Base-by-base conservation (phyloP, 768 basidiomycete genomes). In the Trametes maxima region DNA sequence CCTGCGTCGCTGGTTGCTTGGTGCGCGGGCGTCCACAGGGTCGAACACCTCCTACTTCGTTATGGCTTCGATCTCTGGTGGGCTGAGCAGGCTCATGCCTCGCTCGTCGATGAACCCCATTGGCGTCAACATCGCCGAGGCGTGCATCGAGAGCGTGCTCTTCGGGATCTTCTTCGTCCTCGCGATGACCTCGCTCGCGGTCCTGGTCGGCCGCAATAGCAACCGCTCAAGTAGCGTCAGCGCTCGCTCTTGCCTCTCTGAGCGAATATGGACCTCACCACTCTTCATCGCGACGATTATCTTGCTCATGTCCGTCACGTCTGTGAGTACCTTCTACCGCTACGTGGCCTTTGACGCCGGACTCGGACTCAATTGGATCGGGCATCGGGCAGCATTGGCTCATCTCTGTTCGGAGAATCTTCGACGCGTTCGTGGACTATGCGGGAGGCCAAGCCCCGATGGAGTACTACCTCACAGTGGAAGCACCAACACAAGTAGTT, bases 121-220 rank as follows among this genome's bases (percentile, higher is more conserved):
- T 17, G 56, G 56, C 47, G 46, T 57, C 46, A 57, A 57, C 56
- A 46, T 57, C 4, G 56, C 56, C 37, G 21, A 49, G 37, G 56
- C 47, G 19, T 57, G 56, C 47, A 48, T 49, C n/a, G 56, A 57
- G 56, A 57, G 56, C 47, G 13, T 42, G 37, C 47, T 57, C 10
- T 57, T 21, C 47, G 56, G 56, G 14, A 57, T 57, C 33, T 57
- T 57, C 56, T 49, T 57, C 39, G 56, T 57, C 24, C 56, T 57
- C 47, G 56, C 56, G 17, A 57, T 57, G 39, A 57, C 56, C 35
- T 57, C 56, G 37, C 56, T 57, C 56, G 56, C 56, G 56, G 56
- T 57, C 47, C 46, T 57, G 24, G 56, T 57, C 37, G 56, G 56
- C 47, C 56, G 56, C 39, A 46, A 57, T 24, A 49, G 16, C 13